Evolutionary conservation across 1,284 basidiomycete genomes (phyloP).

Genomic region (Cryptococcus maquisensis): DNA sequence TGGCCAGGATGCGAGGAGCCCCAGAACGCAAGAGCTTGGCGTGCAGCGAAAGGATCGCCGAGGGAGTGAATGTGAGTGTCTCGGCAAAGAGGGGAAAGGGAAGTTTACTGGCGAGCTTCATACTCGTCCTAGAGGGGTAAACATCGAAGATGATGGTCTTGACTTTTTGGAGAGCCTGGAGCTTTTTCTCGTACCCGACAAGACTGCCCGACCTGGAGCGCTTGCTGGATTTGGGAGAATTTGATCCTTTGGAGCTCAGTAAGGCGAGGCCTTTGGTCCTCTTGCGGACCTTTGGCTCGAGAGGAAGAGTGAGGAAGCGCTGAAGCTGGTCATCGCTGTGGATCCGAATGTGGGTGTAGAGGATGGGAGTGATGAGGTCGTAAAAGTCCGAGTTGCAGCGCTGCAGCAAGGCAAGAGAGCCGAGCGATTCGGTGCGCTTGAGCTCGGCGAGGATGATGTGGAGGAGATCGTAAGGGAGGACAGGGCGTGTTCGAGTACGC

Average conservation of each 20-base stretch:
- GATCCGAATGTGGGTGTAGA: slow-evolving; percentile 13
- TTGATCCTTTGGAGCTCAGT: background rate
- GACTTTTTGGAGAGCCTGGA: slow-evolving; percentile 2
- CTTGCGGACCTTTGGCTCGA: background rate
- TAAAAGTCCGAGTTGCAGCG: slow-evolving; percentile 6
- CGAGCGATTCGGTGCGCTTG: slow-evolving; percentile 1
- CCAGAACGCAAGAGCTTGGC: slow-evolving; percentile 5
- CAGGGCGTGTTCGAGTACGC: background rate
- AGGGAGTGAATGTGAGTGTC: slow-evolving; percentile 4
- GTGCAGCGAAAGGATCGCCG: slow-evolving; percentile 4
- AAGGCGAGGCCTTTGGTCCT: background rate
- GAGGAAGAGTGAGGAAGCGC: slow-evolving; percentile 6
- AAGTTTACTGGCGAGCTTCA: slow-evolving; percentile 10
- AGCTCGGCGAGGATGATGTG: slow-evolving; percentile 11
- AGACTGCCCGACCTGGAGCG: slow-evolving; percentile 2
- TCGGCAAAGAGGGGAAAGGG: background rate
- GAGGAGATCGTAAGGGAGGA: slow-evolving; percentile 12
- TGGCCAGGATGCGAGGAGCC: slow-evolving; percentile 13
- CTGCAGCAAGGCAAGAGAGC: slow-evolving; percentile 1
- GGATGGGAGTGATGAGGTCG: slow-evolving; percentile 9
- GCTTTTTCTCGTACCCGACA: slow-evolving; percentile 1
- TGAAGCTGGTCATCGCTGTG: slow-evolving; percentile 14
- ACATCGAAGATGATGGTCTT: slow-evolving; percentile 6
- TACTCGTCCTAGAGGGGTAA: slow-evolving; percentile 10
- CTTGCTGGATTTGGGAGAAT: background rate